Conservation (phyloP, 73 alveolate species). For the Paramecium biaurelia region DNA sequence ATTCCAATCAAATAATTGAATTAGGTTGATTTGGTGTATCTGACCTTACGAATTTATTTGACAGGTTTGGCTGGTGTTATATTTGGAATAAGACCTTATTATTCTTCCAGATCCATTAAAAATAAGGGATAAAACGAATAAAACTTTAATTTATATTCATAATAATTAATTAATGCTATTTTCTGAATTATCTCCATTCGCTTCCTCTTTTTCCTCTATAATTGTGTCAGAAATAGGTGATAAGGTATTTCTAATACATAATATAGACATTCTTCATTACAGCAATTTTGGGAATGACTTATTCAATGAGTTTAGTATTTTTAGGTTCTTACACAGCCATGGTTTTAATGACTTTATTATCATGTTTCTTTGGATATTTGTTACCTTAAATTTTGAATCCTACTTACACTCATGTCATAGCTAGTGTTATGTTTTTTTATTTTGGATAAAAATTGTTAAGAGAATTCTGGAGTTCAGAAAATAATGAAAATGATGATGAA, state of each 20-base stretch:
- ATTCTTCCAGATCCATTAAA: slow-evolving; percentile 4
- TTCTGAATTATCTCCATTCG: slow-evolving; percentile 23
- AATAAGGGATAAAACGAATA: slow-evolving; percentile 4
- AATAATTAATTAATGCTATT: not conserved
- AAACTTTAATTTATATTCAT: not conserved
- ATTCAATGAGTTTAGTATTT: not conserved
- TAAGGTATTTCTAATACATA: not conserved
- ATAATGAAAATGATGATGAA: not conserved
- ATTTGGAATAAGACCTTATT: not conserved
- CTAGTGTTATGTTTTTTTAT: not conserved
- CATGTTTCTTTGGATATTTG: slow-evolving; percentile 12
- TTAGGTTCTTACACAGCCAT: slow-evolving; percentile 11
- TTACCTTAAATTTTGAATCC: not conserved
- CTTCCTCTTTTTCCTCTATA: not conserved
- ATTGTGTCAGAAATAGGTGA: not conserved
- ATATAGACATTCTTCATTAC: slow-evolving; percentile 15
- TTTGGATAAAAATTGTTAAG: not conserved
- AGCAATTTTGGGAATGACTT: slow-evolving; percentile 19
- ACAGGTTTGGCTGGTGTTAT: not conserved
- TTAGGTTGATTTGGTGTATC: not conserved
- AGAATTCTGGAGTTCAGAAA: not conserved
- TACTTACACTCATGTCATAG: not conserved
- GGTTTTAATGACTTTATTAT: not conserved
- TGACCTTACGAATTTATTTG: not conserved
- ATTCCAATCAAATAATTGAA: not conserved